phyloP scores from a whole-genome alignment of 352 stramenopile species.

The Globisporangium acanthophoron region DNA sequence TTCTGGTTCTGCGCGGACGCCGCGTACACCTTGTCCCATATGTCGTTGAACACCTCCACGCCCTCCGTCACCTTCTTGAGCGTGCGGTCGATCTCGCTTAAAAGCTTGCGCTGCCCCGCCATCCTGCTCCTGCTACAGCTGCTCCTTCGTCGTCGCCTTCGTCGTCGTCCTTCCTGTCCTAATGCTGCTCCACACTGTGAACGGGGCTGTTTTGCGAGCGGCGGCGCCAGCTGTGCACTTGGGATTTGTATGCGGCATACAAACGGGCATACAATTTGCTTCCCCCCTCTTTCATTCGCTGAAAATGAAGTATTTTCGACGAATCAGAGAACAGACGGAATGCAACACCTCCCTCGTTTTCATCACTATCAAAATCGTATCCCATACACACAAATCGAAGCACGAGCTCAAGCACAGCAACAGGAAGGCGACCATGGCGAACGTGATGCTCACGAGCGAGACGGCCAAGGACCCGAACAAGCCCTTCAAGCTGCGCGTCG shows the following conservation, averaged over 20 bases:
- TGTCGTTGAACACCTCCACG: conserved; percentile 98
- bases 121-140: conserved; percentile 24
- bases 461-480: conserved; percentile 87
- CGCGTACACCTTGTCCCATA: conserved; percentile 98
- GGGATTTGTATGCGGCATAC: neutral
- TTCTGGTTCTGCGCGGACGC: conserved; percentile 97
- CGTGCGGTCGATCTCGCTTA: conserved; percentile 98
- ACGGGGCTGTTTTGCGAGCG: neutral
- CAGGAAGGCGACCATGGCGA: conserved; percentile 43
- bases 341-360: neutral
- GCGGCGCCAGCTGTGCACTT: neutral
- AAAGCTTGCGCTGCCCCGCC: conserved; percentile 80
- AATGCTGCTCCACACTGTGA: conserved; percentile 1
- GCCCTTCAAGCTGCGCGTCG: conserved; percentile 77
- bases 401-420: conserved; percentile 1
- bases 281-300: conserved; percentile 1
- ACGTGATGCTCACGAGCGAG: conserved; percentile 87
- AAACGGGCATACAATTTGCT: neutral
- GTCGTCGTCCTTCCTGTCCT: neutral
- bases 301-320: neutral
- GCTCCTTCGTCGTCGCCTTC: conserved; percentile 1
- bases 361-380: neutral
- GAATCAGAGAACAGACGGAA: neutral
- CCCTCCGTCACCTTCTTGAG: conserved; percentile 99
- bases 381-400: conserved; percentile 1